Conservation (phyloP, 139 green algal genomes). For the Micractinium sp. region DNA sequence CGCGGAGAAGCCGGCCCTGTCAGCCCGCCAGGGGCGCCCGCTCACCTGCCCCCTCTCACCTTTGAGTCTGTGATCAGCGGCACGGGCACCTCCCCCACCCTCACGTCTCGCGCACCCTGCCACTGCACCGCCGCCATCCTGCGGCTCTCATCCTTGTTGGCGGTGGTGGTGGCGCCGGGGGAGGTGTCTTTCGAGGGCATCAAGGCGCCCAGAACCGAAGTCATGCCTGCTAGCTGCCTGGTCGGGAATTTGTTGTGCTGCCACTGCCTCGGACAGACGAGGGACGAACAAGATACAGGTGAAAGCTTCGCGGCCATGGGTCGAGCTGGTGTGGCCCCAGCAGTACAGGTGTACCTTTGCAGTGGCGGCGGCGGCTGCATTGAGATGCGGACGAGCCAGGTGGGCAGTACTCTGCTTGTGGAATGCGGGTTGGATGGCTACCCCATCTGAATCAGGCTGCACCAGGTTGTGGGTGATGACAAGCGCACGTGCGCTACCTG, state of each 20-base stretch:
- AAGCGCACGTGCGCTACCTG: no score
- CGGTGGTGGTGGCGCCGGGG: neutral
- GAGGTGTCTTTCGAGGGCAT: neutral
- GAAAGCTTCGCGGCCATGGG: no score
- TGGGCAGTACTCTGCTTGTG: no score
- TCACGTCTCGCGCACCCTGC: neutral
- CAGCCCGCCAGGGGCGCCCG: no score
- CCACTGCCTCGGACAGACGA: neutral
- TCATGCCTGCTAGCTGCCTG: neutral
- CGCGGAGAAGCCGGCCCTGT: no score
- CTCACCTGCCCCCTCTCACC: neutral
- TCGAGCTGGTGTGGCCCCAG: no score
- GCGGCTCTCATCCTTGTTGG: neutral
- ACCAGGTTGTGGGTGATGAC: no score
- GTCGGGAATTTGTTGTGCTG: neutral
- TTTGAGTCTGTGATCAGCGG: slow-evolving; percentile 1
- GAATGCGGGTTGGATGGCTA: no score
- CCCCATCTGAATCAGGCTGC: no score
- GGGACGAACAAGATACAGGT: neutral
- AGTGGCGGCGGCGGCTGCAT: no score
- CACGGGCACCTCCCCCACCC: neutral
- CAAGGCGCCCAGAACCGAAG: neutral
- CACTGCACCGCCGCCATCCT: slow-evolving; percentile 8
- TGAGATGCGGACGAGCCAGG: no score
- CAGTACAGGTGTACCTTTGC: no score